Evolutionary conservation across 148 eudicot species (phyloP).

Genomic region (Cornus kousa): DNA sequence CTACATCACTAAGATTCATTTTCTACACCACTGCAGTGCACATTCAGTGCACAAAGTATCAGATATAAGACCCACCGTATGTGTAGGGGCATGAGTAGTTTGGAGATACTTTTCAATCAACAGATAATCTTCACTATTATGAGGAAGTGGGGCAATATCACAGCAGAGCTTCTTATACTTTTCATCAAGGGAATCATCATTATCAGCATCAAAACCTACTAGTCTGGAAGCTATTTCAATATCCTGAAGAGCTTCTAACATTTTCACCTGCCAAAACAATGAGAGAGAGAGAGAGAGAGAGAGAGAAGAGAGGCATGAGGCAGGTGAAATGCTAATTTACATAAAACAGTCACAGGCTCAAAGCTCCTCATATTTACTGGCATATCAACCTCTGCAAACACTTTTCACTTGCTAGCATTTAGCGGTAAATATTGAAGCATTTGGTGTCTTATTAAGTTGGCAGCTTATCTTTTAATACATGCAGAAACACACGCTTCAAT

Average conservation of each 20-base stretch:
- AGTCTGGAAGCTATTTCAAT: conserved; percentile 96
- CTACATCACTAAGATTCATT: not conserved
- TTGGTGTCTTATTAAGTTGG: too few species aligned
- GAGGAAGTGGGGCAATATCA: conserved; percentile 74
- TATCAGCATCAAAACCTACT: conserved; percentile 86
- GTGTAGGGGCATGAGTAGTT: conserved; percentile 97
- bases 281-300: too few species aligned
- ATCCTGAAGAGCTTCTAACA: conserved; percentile 99
- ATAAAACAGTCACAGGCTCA: not conserved
- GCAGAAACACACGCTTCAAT: too few species aligned
- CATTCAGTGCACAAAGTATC: not conserved
- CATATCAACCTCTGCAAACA: too few species aligned
- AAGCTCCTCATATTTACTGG: not conserved
- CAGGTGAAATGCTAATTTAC: not conserved
- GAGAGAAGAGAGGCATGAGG: not conserved
- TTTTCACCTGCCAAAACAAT: conserved; percentile 65
- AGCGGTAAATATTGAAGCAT: too few species aligned
- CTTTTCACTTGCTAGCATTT: too few species aligned
- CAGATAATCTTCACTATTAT: conserved; percentile 71
- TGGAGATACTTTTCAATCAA: conserved; percentile 91
- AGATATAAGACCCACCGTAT: conserved; percentile 57
- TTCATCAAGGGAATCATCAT: conserved; percentile 72
- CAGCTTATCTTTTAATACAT: too few species aligned
- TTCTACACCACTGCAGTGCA: not conserved
- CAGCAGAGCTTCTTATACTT: conserved; percentile 87